Evolutionary conservation across 2,329 filamentous ascomycete species (phyloP).

Genomic region (Trichoderma aggressivum): DNA sequence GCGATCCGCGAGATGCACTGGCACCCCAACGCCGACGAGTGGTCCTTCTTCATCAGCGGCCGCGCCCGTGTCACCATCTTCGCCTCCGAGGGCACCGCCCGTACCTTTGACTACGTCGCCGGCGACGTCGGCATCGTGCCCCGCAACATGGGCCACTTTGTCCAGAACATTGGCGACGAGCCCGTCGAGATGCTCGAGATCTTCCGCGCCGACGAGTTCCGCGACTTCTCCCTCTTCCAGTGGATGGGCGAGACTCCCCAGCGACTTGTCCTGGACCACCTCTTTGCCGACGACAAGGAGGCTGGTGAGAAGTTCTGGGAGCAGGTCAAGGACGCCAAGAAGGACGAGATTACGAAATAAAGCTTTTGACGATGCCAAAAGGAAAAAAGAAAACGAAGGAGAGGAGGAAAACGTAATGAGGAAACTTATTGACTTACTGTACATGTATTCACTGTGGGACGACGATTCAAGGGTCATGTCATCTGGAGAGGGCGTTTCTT

Average conservation of each 20-base stretch:
- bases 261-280: constrained; percentile 61
- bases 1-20: constrained; percentile 78
- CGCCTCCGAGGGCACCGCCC: constrained; percentile 62
- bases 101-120: constrained; percentile 72
- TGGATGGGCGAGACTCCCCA: constrained; percentile 72
- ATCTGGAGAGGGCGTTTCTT: constrained; percentile 4
- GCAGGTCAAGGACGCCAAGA: constrained; percentile 59
- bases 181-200: constrained; percentile 74
- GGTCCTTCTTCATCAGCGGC: constrained; percentile 74
- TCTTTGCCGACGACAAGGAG: constrained; percentile 61
- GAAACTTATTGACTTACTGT: neutral
- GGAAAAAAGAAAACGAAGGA: neutral
- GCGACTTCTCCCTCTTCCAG: constrained; percentile 70
- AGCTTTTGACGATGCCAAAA: neutral
- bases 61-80: constrained; percentile 73
- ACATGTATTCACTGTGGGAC: constrained; percentile 10
- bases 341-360: constrained; percentile 47
- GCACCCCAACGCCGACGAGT: constrained; percentile 77
- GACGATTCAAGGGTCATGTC: neutral
- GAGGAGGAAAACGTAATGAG: neutral
- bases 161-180: constrained; percentile 77
- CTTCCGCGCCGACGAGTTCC: constrained; percentile 67
- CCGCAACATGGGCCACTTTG: constrained; percentile 74
- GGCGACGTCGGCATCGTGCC: constrained; percentile 78
- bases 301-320: constrained; percentile 61